phyloP scores from a whole-genome alignment of 805 yeast genomes.

The Sporopachydermia lactativora region DNA sequence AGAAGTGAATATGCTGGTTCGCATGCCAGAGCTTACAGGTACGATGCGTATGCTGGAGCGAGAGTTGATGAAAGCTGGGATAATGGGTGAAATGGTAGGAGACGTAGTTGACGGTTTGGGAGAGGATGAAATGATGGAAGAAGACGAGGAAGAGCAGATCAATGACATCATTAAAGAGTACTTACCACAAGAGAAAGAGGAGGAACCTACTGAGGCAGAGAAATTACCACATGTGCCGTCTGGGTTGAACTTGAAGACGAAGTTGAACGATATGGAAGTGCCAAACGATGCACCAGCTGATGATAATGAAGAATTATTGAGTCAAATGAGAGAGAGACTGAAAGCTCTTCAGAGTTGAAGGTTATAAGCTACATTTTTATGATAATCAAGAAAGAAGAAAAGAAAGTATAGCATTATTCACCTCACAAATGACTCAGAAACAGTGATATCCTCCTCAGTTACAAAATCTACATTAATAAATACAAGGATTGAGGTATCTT shows the following conservation, averaged over 20 bases:
- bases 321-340: constrained; percentile 80
- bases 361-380: no score
- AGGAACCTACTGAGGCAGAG: constrained; percentile 23
- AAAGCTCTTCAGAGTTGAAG: constrained; percentile 60
- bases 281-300: constrained; percentile 22
- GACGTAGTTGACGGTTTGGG: constrained; percentile 67
- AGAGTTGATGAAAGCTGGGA: constrained; percentile 62
- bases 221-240: constrained; percentile 15
- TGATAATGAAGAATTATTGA: constrained; percentile 62
- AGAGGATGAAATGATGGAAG: constrained; percentile 58
- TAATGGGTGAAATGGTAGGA: constrained; percentile 90
- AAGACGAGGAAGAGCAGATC: constrained; percentile 48
- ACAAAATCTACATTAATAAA: no score
- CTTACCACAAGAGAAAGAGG: constrained; percentile 17
- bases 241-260: constrained; percentile 6
- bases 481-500: no score
- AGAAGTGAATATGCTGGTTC: constrained; percentile 70
- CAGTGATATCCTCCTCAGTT: no score
- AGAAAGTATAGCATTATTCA: no score
- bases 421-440: no score
- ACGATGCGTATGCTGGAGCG: constrained; percentile 78
- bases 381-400: no score
- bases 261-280: constrained; percentile 11
- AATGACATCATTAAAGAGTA: constrained; percentile 39
- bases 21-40: constrained; percentile 63